These are phyloP conservation scores for Knoxdaviesia proteae DNA, from an alignment of 2,329 filamentous ascomycete genomes.

Conservation along the genomic window DNA sequence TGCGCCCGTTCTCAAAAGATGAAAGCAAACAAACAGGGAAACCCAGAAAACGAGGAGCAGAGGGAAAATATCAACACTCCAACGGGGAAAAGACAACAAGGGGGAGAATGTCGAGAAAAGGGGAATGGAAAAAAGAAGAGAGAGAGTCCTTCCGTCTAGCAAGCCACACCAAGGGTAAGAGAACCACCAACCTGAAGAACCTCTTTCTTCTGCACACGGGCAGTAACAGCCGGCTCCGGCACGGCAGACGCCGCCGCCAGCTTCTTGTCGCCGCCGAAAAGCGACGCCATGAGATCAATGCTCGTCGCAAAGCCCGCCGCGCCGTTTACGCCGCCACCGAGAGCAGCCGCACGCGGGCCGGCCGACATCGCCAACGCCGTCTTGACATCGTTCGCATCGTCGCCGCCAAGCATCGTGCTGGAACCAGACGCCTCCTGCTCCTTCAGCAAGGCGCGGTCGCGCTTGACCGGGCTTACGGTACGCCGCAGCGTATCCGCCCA, in stretches of 20 bases:
- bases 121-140: too few species aligned
- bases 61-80: too few species aligned
- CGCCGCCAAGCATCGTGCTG: slow-evolving; percentile 7
- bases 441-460: slow-evolving; percentile 56
- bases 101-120: too few species aligned
- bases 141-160: too few species aligned
- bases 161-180: not conserved
- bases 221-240: slow-evolving; percentile 30
- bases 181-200: slow-evolving; percentile 71
- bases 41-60: too few species aligned
- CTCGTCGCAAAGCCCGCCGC: slow-evolving; percentile 59
- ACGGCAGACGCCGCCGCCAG: too few species aligned
- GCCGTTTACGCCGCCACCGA: slow-evolving; percentile 15
- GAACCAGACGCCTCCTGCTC: slow-evolving; percentile 1
- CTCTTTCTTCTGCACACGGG: slow-evolving; percentile 35
- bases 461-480: slow-evolving; percentile 84
- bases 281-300: slow-evolving; percentile 89
- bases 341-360: slow-evolving; percentile 1
- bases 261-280: slow-evolving; percentile 33
- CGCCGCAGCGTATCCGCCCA: slow-evolving; percentile 90
- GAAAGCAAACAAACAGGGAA: too few species aligned
- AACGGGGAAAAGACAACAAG: too few species aligned
- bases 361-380: slow-evolving; percentile 5
- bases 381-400: slow-evolving; percentile 23
- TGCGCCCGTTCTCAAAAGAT: too few species aligned